phyloP scores from a whole-genome alignment of 2,329 filamentous ascomycete species.

The Capronia americana region DNA sequence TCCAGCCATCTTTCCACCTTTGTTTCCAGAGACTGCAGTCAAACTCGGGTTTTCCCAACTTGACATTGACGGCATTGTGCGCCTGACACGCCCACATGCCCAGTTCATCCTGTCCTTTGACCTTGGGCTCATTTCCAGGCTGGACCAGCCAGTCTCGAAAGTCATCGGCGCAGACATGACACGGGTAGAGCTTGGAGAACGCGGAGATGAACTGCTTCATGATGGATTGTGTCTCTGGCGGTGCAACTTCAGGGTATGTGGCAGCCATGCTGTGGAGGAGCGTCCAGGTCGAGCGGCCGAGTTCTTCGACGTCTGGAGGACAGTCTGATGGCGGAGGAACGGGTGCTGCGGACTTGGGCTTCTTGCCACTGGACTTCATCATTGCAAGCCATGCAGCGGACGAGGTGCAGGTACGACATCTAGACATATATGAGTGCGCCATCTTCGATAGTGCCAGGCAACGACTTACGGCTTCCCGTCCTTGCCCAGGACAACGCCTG shows the following conservation, averaged over 20 bases:
- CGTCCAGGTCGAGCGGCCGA: conserved; percentile 91
- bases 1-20: conserved; percentile 89
- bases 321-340: conserved; percentile 64
- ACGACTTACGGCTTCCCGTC: conserved; percentile 58
- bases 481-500: conserved; percentile 57
- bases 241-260: conserved; percentile 76
- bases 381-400: conserved; percentile 55
- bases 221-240: conserved; percentile 72
- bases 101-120: conserved; percentile 58
- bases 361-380: conserved; percentile 46
- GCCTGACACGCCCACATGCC: conserved; percentile 59
- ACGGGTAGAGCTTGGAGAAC: conserved; percentile 89
- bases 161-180: conserved; percentile 93
- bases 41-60: conserved; percentile 88
- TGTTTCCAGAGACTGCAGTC: conserved; percentile 92
- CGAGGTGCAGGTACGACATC: conserved; percentile 58
- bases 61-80: conserved; percentile 63
- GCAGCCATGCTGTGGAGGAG: conserved; percentile 91
- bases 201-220: conserved; percentile 77
- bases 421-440: conserved; percentile 37
- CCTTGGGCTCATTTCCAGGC: conserved; percentile 66
- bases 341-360: conserved; percentile 37
- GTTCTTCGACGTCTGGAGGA: conserved; percentile 84
- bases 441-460: not conserved
- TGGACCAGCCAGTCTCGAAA: conserved; percentile 81